Evolutionary conservation across 1,284 basidiomycete genomes (phyloP), one percentile per base, ranked within the genome.

Genomic region (Fomitopsis pinicola): DNA sequence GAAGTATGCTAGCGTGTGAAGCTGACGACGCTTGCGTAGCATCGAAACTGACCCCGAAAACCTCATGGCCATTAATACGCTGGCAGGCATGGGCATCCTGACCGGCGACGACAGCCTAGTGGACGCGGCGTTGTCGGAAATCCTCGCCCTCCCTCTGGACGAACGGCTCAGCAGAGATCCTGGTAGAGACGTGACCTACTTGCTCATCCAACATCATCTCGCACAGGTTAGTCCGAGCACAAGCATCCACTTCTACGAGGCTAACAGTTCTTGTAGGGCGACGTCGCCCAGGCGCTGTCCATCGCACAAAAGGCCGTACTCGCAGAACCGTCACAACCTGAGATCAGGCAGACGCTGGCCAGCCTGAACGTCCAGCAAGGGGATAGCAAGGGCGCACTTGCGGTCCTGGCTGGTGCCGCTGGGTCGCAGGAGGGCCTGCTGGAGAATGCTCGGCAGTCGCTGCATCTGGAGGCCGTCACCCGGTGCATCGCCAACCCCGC

Each of bases 61-160:
- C 69, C 73, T 95, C 58, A 81, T 84, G 60, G 93, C 92, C 1
- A 90, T 97, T 70, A 89, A 89, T 46, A 84, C 88, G 0, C 82
- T 98, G 0, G 92, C 91, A 0, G 92, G 92, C 2, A 92, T 97
- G 82, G 95, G 92, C 9, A 87, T 95, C 60, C 76, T 94, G 26
- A 89, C 88, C 0, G 79, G 82, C 30, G 95, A 97, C 69, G 85
- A 88, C 28, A 85, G 83, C 57, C 81, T 97, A 19, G 82, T 96
- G 15, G 94, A 97, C 69, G 95, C 95, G 0, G 91, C 94, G 0
- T 77, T 96, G 9, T 87, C 91, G 0, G 95, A 97, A 71, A 85
- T 97, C 19, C 76, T 89, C 12, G 77, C 81, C 1, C 77, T 94
- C 36, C 83, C 91, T 0, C 69, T 85, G 22, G 85, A 91, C 59